Conservation (phyloP, 192 early-diverging fungal species). For the Coemansia sp. region DNA sequence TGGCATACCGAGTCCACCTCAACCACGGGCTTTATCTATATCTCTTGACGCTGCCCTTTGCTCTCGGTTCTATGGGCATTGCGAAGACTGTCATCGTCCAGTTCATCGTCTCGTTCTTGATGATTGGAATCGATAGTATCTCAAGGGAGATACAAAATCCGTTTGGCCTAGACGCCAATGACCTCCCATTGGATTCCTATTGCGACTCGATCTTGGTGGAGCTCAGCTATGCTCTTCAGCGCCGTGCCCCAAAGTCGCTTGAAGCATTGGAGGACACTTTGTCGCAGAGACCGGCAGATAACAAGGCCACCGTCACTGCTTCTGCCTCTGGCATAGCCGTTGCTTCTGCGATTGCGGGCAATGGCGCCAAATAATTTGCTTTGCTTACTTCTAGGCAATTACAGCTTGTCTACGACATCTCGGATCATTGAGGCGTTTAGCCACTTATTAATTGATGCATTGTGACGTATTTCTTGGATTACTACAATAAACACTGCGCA, state of each 20-base stretch:
- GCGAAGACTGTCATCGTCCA: conserved; percentile 72
- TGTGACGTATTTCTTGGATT: no score
- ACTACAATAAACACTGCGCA: no score
- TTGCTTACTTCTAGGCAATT: no score
- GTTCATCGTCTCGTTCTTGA: conserved; percentile 69
- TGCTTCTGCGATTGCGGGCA: not conserved
- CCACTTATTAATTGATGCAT: no score
- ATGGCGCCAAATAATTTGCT: not conserved
- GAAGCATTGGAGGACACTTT: conserved; percentile 21
- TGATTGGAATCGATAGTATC: conserved; percentile 86
- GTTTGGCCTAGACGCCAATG: conserved; percentile 83
- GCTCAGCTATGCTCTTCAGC: conserved; percentile 33
- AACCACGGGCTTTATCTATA: conserved; percentile 80
- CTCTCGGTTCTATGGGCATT: conserved; percentile 60
- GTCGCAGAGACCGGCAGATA: not conserved
- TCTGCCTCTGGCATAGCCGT: conserved; percentile 1
- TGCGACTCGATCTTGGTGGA: conserved; percentile 52
- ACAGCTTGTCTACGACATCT: no score
- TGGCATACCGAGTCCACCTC: conserved; percentile 89
- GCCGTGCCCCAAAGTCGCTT: conserved; percentile 31
- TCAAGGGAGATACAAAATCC: conserved; percentile 94
- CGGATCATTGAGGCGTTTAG: no score
- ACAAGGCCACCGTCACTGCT: not conserved
- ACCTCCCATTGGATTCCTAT: conserved; percentile 64
- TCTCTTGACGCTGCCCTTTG: conserved; percentile 81